A percentile compares a stretch with the other conserved stretches of the same genome.
Conservation (phyloP, 2,329 filamentous ascomycete genomes). For the Hirsutella rhossiliensis region DNA sequence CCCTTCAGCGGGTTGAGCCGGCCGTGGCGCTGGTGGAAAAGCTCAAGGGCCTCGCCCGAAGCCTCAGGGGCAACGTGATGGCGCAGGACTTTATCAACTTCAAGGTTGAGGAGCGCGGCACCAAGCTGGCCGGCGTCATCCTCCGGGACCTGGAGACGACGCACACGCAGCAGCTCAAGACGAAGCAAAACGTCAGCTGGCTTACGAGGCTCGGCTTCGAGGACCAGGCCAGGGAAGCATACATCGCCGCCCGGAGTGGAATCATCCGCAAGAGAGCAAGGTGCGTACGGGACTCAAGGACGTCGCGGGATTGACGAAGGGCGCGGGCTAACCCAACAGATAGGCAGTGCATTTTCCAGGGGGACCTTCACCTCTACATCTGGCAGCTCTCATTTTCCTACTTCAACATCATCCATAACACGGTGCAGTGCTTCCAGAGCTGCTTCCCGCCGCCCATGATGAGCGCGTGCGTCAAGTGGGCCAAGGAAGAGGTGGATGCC, state of each 20-base stretch:
- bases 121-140: conserved; percentile 63
- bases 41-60: conserved; percentile 64
- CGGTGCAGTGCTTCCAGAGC: conserved; percentile 73
- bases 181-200: conserved; percentile 73
- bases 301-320: neutral
- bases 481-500: conserved; percentile 84
- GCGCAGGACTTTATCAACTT: conserved; percentile 87
- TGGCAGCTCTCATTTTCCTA: conserved; percentile 94
- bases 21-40: conserved; percentile 79
- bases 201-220: conserved; percentile 80
- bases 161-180: conserved; percentile 64
- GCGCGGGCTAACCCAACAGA: neutral
- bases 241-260: conserved; percentile 65
- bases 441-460: conserved; percentile 82
- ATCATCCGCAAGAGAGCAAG: conserved; percentile 73
- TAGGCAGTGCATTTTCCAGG: conserved; percentile 91
- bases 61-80: conserved; percentile 72
- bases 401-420: conserved; percentile 89
- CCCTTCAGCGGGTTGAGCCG: conserved; percentile 76
- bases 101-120: conserved; percentile 78
- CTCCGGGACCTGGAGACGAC: conserved; percentile 66
- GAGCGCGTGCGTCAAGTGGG: conserved; percentile 95
- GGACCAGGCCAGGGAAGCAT: conserved; percentile 76
- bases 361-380: conserved; percentile 83
- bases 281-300: conserved; percentile 28